phyloP scores from a whole-genome alignment of 1,139 yeast species.

The Saccharomyces hybrid region DNA sequence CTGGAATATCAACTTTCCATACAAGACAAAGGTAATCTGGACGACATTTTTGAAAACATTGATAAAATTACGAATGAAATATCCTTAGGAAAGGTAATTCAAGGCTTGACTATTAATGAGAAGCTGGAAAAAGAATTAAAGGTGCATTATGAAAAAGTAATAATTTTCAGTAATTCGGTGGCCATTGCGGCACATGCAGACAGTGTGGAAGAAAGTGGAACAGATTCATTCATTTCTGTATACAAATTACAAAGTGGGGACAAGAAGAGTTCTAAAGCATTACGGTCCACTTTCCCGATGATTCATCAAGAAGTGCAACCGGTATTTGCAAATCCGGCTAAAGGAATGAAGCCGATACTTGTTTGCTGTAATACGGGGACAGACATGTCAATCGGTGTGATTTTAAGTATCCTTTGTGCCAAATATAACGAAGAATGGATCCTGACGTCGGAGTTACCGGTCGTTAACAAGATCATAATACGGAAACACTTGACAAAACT shows the following conservation, averaged over 20 bases:
- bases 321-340: not conserved
- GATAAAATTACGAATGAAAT: constrained; percentile 20
- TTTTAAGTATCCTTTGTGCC: constrained; percentile 45
- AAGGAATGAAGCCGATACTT: constrained; percentile 25
- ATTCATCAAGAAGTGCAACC: constrained; percentile 10
- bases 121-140: constrained; percentile 8
- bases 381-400: constrained; percentile 58
- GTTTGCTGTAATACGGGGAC: constrained; percentile 57
- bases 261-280: constrained; percentile 25
- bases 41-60: constrained; percentile 8
- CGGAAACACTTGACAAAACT: constrained; percentile 50
- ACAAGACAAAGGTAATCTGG: constrained; percentile 1
- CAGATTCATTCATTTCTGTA: constrained; percentile 5
- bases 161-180: constrained; percentile 20
- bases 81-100: constrained; percentile 16
- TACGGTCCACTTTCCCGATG: constrained; percentile 16
- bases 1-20: not conserved
- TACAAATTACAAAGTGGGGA: constrained; percentile 24
- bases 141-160: constrained; percentile 10
- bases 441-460: constrained; percentile 12
- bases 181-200: not conserved
- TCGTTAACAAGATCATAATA: constrained; percentile 43
- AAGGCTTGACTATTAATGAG: constrained; percentile 9
- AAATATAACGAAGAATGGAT: constrained; percentile 41
- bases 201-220: not conserved